Conservation (phyloP, 306 rosid species). For the Trifolium pratense region DNA sequence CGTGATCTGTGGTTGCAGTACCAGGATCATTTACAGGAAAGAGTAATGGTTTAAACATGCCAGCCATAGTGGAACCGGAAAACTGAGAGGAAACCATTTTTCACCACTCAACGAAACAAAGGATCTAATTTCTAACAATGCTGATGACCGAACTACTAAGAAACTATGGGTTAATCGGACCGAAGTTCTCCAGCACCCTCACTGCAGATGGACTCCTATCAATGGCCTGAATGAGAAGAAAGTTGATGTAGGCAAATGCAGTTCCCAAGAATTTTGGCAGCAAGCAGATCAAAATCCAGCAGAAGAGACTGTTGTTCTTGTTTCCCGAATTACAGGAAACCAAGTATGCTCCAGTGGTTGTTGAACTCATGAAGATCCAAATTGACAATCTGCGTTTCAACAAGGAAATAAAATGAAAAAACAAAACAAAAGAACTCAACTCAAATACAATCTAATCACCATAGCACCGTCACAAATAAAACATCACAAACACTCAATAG, state of each 20-base stretch:
- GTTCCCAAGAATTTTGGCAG: constrained; percentile 88
- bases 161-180: constrained; percentile 45
- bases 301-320: constrained; percentile 77
- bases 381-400: constrained; percentile 63
- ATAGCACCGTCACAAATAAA: not conserved
- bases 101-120: constrained; percentile 36
- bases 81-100: constrained; percentile 86
- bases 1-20: constrained; percentile 53
- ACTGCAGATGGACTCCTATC: constrained; percentile 84
- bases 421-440: constrained; percentile 15
- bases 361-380: constrained; percentile 96
- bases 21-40: constrained; percentile 56
- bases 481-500: constrained; percentile 12
- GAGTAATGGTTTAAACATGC: constrained; percentile 47
- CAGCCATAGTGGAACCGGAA: constrained; percentile 56
- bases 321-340: constrained; percentile 98
- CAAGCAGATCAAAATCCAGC: constrained; percentile 79
- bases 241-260: constrained; percentile 73
- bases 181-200: constrained; percentile 41
- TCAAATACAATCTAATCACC: constrained; percentile 24
- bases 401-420: constrained; percentile 13
- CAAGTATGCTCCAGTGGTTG: constrained; percentile 69
- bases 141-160: constrained; percentile 47
- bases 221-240: constrained; percentile 76
- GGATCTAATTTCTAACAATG: constrained; percentile 43